A percentile compares a stretch with the other conserved stretches of the same genome.
phyloP scores from a whole-genome alignment of 148 eudicot genomes.

The Talinum fruticosum region DNA sequence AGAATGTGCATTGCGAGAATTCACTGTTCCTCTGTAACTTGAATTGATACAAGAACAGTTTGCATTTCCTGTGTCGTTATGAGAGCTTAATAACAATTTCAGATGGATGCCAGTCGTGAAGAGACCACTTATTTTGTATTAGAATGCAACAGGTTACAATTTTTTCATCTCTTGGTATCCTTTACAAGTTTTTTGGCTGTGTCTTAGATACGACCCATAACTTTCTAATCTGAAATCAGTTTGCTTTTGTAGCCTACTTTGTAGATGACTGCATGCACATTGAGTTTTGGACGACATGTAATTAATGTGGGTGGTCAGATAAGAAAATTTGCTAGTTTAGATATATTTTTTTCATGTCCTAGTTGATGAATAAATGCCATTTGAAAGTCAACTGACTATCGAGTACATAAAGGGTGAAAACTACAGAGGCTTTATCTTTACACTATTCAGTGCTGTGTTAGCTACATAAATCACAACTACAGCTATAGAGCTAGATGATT shows the following conservation, averaged over 20 bases:
- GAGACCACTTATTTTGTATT: background rate
- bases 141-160: background rate
- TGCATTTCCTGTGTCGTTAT: background rate
- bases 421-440: background rate
- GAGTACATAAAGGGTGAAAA: no score
- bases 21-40: background rate
- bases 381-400: background rate
- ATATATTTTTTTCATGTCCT: background rate
- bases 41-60: background rate
- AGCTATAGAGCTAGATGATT: background rate
- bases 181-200: background rate
- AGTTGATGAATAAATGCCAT: background rate
- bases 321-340: no score
- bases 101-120: background rate
- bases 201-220: background rate
- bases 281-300: no score
- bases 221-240: background rate
- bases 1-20: background rate
- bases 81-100: background rate
- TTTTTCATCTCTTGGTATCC: background rate
- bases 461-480: background rate
- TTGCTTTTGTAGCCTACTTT: background rate
- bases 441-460: background rate
- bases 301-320: no score
- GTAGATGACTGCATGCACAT: no score